Evolutionary conservation across 2,329 filamentous ascomycete species (phyloP).

Genomic region (Geosmithia morbida): DNA sequence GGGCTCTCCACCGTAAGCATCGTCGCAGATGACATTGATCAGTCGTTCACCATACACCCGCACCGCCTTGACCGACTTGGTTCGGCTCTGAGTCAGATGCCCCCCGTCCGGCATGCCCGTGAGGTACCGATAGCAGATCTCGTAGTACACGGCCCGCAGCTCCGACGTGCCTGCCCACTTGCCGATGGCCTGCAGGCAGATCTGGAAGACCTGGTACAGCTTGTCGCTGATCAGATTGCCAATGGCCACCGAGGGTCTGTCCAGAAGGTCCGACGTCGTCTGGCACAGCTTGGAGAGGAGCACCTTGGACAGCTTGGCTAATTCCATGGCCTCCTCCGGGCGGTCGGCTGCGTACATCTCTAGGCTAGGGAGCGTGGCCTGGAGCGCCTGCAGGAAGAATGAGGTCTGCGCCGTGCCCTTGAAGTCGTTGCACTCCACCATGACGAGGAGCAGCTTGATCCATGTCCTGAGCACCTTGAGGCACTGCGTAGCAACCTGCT

Average conservation of each 20-base stretch:
- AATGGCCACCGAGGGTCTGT: constrained; percentile 29
- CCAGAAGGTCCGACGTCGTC: constrained; percentile 16
- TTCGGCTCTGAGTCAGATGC: constrained; percentile 28
- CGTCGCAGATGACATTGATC: constrained; percentile 79
- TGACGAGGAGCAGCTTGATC: constrained; percentile 71
- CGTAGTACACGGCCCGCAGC: constrained; percentile 76
- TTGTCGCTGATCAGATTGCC: constrained; percentile 76
- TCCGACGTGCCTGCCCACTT: constrained; percentile 56
- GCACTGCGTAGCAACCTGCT: constrained; percentile 39
- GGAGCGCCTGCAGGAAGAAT: constrained; percentile 74
- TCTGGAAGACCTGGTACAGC: constrained; percentile 80
- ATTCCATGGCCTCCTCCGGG: constrained; percentile 54
- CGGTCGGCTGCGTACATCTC: constrained; percentile 61
- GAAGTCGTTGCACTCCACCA: constrained; percentile 71
- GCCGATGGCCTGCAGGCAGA: constrained; percentile 66
- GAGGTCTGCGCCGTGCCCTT: constrained; percentile 56
- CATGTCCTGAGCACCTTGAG: constrained; percentile 65
- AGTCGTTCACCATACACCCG: constrained; percentile 57
- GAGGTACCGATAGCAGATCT: constrained; percentile 79
- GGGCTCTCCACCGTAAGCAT: constrained; percentile 74
- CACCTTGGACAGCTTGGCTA: constrained; percentile 62
- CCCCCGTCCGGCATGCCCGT: constrained; percentile 48
- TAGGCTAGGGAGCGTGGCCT: constrained; percentile 76
- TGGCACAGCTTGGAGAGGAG: constrained; percentile 60
- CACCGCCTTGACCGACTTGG: constrained; percentile 60